Base-by-base conservation (phyloP, 2,329 filamentous ascomycete species). In the Lojkania enalia region DNA sequence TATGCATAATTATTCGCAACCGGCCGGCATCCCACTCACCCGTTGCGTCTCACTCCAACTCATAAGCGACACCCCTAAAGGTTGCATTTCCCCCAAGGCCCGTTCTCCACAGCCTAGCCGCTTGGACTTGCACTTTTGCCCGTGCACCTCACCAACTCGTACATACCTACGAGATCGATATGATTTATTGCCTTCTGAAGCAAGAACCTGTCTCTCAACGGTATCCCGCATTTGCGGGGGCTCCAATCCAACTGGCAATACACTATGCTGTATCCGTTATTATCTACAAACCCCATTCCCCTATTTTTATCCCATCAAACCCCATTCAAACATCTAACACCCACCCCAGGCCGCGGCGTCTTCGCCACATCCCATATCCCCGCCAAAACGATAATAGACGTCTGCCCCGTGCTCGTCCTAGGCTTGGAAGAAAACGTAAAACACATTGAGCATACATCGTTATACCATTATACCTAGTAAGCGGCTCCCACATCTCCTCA, bases 381-480 rank as follows among this genome's bases (percentile, higher is more conserved):
- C 13, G 69, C 72, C 2, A 68, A 71, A 11, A 78, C 75, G 0
- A 59, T 77, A 4, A 63, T 82, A 46, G 79, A 81, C 51, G 72
- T 75, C 6, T 79, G 71, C 30, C 78, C 78, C 3, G 78, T 80
- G 4, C 60, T 82, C 4, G 61, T 81, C 2, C 62, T 83, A 13
- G 70, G 71, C 20, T 54, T 70, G 1, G 55, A 66, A 32, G 77
- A 81, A 51, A 80, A 78, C 51, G 66, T 70, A 42, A 52, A 70
- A 11, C 71, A 81, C 54, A 71, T 81, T 44, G 68, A 70, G 40
- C 71, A 78, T 20, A 81, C 79, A 0, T 67, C 69, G 2, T 60
- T 83, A 3, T 77, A 75, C 57, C 75, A 82, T 57, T 82, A 82
- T 53, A 81, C 78, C 20, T 82, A 82, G 77, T 79, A 68, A 47